Conservation (phyloP, 306 rosid species). For the Oemleria cerasiformis region DNA sequence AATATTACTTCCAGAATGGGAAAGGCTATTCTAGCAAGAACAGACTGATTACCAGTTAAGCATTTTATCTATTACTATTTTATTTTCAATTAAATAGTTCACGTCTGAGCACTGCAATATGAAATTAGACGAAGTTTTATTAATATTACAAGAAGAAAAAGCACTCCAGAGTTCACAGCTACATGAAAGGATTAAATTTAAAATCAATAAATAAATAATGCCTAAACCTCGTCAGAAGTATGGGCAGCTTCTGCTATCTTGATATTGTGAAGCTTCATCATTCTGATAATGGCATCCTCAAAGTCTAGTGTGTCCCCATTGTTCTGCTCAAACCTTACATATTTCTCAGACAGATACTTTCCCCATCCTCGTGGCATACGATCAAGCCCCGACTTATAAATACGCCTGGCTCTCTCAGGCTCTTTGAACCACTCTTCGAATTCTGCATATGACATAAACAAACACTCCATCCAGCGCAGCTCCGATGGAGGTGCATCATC, state of each 20-base stretch:
- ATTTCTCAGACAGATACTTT: conserved; percentile 57
- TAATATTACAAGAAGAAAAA: background rate
- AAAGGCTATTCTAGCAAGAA: conserved; percentile 46
- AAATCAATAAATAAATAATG: too few species aligned
- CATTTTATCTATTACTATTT: background rate
- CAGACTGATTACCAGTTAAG: conserved; percentile 25
- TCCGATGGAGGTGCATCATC: conserved; percentile 16
- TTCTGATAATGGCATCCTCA: conserved; percentile 77
- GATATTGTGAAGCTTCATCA: conserved; percentile 40
- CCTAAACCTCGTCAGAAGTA: background rate
- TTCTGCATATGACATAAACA: conserved; percentile 70
- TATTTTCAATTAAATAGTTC: background rate
- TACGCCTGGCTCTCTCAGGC: conserved; percentile 58
- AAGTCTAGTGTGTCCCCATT: conserved; percentile 67
- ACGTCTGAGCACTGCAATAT: background rate
- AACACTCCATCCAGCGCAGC: conserved; percentile 36
- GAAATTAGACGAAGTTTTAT: background rate
- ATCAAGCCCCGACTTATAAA: conserved; percentile 63
- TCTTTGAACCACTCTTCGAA: conserved; percentile 80
- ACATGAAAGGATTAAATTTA: too few species aligned
- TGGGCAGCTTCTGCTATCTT: background rate
- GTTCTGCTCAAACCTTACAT: conserved; percentile 69
- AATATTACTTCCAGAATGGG: conserved; percentile 54
- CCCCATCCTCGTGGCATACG: conserved; percentile 70
- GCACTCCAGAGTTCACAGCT: too few species aligned